Conservation (phyloP, 2,329 filamentous ascomycete species). For the Tolypocladium sp. region DNA sequence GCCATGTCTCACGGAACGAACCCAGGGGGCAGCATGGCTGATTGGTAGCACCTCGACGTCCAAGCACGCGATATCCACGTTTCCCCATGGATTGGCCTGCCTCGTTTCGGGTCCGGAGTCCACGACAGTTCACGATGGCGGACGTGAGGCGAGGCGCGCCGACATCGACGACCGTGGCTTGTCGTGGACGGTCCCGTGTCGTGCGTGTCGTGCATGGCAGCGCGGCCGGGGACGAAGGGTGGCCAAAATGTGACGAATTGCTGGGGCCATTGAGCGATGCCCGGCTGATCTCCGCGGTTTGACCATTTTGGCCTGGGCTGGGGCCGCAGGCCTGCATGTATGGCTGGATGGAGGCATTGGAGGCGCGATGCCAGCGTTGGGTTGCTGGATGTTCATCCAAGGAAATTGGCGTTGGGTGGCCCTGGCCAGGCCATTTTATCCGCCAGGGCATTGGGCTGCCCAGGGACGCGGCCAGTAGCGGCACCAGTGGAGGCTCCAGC, state of each 20-base stretch:
- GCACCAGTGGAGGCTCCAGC: background rate
- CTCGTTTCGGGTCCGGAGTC: background rate
- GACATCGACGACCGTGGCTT: background rate
- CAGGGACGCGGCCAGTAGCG: background rate
- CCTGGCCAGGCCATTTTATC: background rate
- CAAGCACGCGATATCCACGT: background rate
- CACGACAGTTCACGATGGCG: no score
- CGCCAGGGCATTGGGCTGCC: background rate
- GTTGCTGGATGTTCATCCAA: background rate
- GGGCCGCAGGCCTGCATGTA: background rate
- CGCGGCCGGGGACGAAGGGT: background rate
- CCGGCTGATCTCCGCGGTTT: background rate
- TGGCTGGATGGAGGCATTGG: background rate
- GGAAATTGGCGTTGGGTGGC: background rate
- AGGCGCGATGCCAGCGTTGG: background rate
- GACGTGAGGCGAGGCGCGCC: no score
- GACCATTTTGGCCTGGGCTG: background rate
- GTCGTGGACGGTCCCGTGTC: background rate
- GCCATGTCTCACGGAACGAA: background rate
- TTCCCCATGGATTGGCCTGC: background rate
- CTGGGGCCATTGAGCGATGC: background rate
- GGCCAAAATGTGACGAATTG: background rate
- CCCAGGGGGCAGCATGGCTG: background rate
- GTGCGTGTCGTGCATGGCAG: background rate
- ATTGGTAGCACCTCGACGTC: background rate